Conservation (phyloP, 768 basidiomycete species). For the Auricularia cornea region DNA sequence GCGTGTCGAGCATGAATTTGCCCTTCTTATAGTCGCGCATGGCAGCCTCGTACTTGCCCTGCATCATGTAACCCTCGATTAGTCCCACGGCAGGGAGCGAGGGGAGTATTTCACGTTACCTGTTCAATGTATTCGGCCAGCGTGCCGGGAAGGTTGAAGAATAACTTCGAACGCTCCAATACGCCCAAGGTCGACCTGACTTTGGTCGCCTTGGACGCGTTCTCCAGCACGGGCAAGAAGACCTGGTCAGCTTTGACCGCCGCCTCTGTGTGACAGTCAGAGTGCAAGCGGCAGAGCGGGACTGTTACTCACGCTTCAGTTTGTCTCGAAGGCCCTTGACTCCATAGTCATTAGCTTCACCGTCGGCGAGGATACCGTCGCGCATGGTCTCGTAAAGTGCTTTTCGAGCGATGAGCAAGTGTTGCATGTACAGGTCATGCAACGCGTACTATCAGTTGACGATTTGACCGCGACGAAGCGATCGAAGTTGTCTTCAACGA, state of each 20-base stretch:
- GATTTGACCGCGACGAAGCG: slow-evolving; percentile 96
- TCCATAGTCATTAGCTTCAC: slow-evolving; percentile 58
- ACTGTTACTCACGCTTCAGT: slow-evolving; percentile 58
- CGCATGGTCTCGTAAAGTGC: slow-evolving; percentile 90
- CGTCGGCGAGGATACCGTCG: slow-evolving; percentile 69
- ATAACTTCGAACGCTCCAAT: slow-evolving; percentile 94
- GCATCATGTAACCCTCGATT: neutral
- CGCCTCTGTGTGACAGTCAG: slow-evolving; percentile 46
- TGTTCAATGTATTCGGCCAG: slow-evolving; percentile 84
- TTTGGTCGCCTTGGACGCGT: slow-evolving; percentile 88
- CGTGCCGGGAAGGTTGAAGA: slow-evolving; percentile 93
- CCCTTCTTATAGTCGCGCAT: slow-evolving; percentile 97
- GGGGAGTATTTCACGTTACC: too few relatives aligned
- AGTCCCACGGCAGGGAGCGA: too few relatives aligned
- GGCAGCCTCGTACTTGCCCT: slow-evolving; percentile 93
- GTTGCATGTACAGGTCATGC: neutral
- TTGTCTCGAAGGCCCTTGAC: slow-evolving; percentile 76
- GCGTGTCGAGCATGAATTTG: slow-evolving; percentile 77
- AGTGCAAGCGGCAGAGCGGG: neutral
- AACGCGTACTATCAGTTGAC: slow-evolving; percentile 72
- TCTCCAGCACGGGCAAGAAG: slow-evolving; percentile 92
- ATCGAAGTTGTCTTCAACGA: slow-evolving; percentile 98
- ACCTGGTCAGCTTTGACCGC: slow-evolving; percentile 91
- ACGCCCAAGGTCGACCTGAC: slow-evolving; percentile 87
- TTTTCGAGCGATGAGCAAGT: slow-evolving; percentile 29